Conservation (phyloP, 768 basidiomycete species). For the Podaxis sp. region DNA sequence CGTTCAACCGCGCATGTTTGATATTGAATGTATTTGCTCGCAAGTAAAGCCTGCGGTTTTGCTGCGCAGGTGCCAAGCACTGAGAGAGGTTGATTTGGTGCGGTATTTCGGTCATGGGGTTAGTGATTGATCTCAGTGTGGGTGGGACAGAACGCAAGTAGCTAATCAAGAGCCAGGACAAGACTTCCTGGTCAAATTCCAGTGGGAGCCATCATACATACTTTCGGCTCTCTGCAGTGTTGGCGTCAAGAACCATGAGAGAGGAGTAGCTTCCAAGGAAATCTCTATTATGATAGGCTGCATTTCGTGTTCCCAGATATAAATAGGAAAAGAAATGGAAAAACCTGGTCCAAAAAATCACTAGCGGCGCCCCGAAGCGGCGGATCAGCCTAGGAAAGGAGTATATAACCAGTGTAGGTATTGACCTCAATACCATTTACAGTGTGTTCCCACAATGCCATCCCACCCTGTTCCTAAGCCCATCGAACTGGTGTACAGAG, state of each 20-base stretch:
- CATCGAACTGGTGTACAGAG: slow-evolving; percentile 27
- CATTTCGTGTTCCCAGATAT: not conserved
- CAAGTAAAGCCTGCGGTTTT: too few relatives aligned
- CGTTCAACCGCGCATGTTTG: too few relatives aligned
- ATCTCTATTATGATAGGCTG: not conserved
- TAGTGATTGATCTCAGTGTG: too few relatives aligned
- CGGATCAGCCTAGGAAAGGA: not conserved
- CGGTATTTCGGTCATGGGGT: too few relatives aligned
- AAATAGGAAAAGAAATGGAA: not conserved
- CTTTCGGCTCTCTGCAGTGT: too few relatives aligned
- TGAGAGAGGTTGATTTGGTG: too few relatives aligned
- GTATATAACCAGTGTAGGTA: not conserved
- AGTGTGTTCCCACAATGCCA: not conserved
- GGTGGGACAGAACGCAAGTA: too few relatives aligned
- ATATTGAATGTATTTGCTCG: too few relatives aligned
- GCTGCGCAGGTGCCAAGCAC: too few relatives aligned
- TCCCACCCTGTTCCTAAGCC: not conserved
- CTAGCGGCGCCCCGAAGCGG: not conserved
- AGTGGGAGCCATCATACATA: too few relatives aligned
- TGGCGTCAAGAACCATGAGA: not conserved
- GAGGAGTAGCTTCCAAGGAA: not conserved
- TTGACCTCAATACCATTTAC: not conserved
- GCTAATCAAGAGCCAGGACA: too few relatives aligned
- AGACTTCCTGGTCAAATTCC: too few relatives aligned
- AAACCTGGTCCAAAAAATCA: not conserved